Evolutionary conservation across 345 rosid species (phyloP), one percentile per base, ranked within the genome.

Genomic region (Mangifera indica): DNA sequence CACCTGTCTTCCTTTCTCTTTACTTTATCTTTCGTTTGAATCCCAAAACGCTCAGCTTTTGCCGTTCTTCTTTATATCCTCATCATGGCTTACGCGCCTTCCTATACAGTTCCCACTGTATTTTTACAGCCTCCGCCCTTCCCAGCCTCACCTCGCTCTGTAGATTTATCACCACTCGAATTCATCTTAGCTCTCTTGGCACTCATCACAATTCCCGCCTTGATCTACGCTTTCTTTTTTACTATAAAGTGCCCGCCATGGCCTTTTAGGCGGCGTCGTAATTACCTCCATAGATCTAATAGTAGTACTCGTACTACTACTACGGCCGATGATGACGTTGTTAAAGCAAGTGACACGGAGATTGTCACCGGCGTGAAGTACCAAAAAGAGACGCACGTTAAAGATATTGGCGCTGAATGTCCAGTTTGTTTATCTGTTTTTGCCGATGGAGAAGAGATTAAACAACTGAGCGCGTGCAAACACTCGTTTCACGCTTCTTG

Each of bases 401-500:
- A 81, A 13, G 85, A 82, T 55, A 73, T 87, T 40, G 98, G 92
- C 10, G 81, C 64, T 26, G 93, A 89, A 63, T 93, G 98, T 70
- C 79, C 90, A 1, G 91, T 93, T 65, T 93, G 98, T 67, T 73
- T 89, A 51, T 84, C 87, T 17, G 82, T 56, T 22, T 84, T 86
- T 49, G 37, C 73, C 37, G 92, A 87, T 25, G 93, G 93, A 0
- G 86, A 87, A 56, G 88, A 85, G 3, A 78, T 91, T 55, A 85
- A 70, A 76, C 82, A 71, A 55, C 73, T 93, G 5, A 85, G 81
- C 68, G 80, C 53, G 25, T 93, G 97, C 73, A 85, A 82, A 60
- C 98, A 91, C 82, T 80, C 86, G 3, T 93, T 93, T 65, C 98
- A 91, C 49, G 84, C 82, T 61, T 2, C 67, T 13, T 93, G 97